Evolutionary conservation across 2,329 filamentous ascomycete species (phyloP).

Genomic region (Clonostachys rosea): DNA sequence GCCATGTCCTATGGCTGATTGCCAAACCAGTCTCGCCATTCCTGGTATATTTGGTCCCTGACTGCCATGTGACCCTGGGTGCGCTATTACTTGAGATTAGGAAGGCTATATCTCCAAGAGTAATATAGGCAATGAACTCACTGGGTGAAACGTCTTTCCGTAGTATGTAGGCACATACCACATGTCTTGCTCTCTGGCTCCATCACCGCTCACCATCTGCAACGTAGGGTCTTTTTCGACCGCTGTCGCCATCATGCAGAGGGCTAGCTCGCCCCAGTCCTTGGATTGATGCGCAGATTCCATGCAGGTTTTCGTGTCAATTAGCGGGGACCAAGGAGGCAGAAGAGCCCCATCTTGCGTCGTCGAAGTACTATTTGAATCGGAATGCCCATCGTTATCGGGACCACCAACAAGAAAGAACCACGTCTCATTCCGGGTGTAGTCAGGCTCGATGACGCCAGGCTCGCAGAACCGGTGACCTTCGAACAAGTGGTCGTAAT

Average conservation of each 20-base stretch:
- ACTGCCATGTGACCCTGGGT: constrained; percentile 10
- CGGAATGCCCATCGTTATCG: constrained; percentile 22
- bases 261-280: constrained; percentile 35
- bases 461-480: constrained; percentile 39
- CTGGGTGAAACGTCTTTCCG: constrained; percentile 39
- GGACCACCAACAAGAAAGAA: constrained; percentile 41
- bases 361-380: constrained; percentile 1
- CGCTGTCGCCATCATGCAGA: constrained; percentile 38
- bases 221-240: constrained; percentile 25
- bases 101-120: not conserved
- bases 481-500: constrained; percentile 36
- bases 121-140: constrained; percentile 10
- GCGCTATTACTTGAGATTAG: not conserved
- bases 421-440: constrained; percentile 35
- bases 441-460: constrained; percentile 34
- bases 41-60: constrained; percentile 9
- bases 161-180: constrained; percentile 43
- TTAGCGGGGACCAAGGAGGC: constrained; percentile 20
- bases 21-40: not conserved
- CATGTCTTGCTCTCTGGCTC: constrained; percentile 26
- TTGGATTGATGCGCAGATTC: constrained; percentile 22
- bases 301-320: constrained; percentile 29
- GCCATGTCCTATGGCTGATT: no score
- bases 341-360: constrained; percentile 10
- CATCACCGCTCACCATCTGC: constrained; percentile 14